A percentile compares a stretch with the other conserved stretches of the same genome.
Evolutionary conservation across 257 asterid species (phyloP).

Genomic region (Nicotiana otophora): DNA sequence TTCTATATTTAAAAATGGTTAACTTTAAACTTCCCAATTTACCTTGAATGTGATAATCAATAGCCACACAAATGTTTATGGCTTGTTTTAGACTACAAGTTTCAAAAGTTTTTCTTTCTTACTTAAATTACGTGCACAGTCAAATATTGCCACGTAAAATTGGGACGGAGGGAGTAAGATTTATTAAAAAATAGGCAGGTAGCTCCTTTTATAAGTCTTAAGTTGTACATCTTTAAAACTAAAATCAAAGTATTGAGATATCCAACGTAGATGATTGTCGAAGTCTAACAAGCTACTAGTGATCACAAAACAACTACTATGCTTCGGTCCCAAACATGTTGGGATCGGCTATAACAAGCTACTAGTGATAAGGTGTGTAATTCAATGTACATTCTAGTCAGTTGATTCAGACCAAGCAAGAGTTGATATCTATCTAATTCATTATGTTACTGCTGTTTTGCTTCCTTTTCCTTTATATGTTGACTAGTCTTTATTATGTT

Average conservation of each 20-base stretch:
- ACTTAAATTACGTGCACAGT: too few relatives aligned
- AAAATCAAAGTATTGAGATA: background rate
- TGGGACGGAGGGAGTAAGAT: too few relatives aligned
- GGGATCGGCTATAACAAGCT: background rate
- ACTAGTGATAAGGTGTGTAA: background rate
- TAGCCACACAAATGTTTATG: too few relatives aligned
- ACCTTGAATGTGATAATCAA: too few relatives aligned
- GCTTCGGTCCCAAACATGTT: too few relatives aligned
- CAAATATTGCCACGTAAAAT: too few relatives aligned
- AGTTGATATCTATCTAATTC: background rate
- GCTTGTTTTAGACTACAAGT: too few relatives aligned
- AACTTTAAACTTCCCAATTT: too few relatives aligned
- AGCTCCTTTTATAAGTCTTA: background rate
- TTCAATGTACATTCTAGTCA: background rate
- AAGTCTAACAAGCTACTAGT: background rate
- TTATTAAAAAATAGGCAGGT: background rate
- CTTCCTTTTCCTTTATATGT: background rate
- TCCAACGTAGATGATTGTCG: background rate
- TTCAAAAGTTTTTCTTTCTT: too few relatives aligned
- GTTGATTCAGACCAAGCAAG: background rate
- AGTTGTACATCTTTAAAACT: background rate
- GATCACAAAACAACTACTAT: background rate
- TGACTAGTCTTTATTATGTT: background rate
- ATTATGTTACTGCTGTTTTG: background rate
- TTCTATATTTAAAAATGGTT: too few relatives aligned